phyloP scores from a whole-genome alignment of 352 stramenopile genomes.

The Pythium phragmiticola region DNA sequence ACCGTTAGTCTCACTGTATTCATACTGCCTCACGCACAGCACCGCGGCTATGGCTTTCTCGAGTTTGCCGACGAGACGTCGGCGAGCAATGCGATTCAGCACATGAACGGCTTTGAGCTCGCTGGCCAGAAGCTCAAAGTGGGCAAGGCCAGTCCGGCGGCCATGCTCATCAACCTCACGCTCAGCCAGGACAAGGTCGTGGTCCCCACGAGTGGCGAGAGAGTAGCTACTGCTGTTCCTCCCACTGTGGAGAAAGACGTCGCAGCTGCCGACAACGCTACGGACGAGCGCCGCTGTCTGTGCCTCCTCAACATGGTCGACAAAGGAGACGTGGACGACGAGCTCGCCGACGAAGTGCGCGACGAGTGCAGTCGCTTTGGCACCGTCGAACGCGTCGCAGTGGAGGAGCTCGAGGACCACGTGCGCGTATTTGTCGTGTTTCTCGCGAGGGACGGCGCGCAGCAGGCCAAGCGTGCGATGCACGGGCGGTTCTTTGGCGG shows the following conservation, averaged over 20 bases:
- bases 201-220: slow-evolving; percentile 10
- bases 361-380: slow-evolving; percentile 69
- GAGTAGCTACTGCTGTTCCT: background rate
- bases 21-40: slow-evolving; percentile 23
- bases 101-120: slow-evolving; percentile 83
- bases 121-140: slow-evolving; percentile 74
- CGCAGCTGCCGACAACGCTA: slow-evolving; percentile 34
- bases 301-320: slow-evolving; percentile 75
- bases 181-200: slow-evolving; percentile 69
- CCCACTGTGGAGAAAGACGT: background rate
- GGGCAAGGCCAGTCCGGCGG: slow-evolving; percentile 67
- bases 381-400: slow-evolving; percentile 48
- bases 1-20: background rate
- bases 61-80: slow-evolving; percentile 64
- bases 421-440: slow-evolving; percentile 83
- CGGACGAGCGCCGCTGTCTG: slow-evolving; percentile 41
- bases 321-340: slow-evolving; percentile 66
- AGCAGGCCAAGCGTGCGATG: slow-evolving; percentile 54
- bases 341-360: slow-evolving; percentile 66
- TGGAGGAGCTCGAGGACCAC: slow-evolving; percentile 64
- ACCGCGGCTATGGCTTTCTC: slow-evolving; percentile 77
- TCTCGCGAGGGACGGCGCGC: slow-evolving; percentile 38
- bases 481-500: slow-evolving; percentile 77
- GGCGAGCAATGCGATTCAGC: slow-evolving; percentile 68
- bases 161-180: slow-evolving; percentile 65